Base-by-base conservation (phyloP, 371 early-diverging fungal genomes). In the Chytridiales sp. region DNA sequence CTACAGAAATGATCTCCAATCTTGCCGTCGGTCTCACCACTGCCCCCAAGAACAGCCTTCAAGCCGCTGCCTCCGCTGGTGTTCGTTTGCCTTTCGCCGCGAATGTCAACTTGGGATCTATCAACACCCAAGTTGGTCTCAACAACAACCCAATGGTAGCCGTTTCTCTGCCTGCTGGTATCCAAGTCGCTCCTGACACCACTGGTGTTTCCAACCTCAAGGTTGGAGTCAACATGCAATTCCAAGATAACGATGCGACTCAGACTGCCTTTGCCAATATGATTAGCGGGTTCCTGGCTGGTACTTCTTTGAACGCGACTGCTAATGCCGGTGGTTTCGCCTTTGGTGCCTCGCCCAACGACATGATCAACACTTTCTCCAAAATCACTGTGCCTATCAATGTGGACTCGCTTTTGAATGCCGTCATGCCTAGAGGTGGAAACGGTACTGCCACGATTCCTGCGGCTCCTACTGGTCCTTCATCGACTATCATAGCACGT, bases 211-310 rank as follows among this genome's bases (percentile, higher is more conserved):
- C 55, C 6, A 39, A 30, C n/a, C n/a, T 65, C 13, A 65, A 59
- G 31, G 32, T 65, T 41, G 52, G 53, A 59, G 59, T 59, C 22
- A 22, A 32, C 21, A 54, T 65, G 26, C 22, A 35, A 15, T 47
- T 65, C n/a, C 46, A 32, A 21, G 65, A 65, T 49, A 58, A 59
- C 27, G 65, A 65, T 17, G 59, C 53, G 4, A 65, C 65, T 9
- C 52, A 49, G 39, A 42, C 15, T 26, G 52, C 59, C 13, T 59
- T 65, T 27, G 55, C 60, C 17, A 38, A 50, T 4, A 32, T 65
- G 27, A 55, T 65, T 8, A 52, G 59, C 51, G 53, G 47, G n/a
- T 38, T 65, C n/a, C 24, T 59, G 6, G 31, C 22, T 11, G 44
- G 46, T 0, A 40, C 38, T 26, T 50, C 47, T 22, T 43, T 65